Evolutionary conservation across 1,139 yeast species (phyloP).

Genomic region (Scheffersomyces illinoinensis): DNA sequence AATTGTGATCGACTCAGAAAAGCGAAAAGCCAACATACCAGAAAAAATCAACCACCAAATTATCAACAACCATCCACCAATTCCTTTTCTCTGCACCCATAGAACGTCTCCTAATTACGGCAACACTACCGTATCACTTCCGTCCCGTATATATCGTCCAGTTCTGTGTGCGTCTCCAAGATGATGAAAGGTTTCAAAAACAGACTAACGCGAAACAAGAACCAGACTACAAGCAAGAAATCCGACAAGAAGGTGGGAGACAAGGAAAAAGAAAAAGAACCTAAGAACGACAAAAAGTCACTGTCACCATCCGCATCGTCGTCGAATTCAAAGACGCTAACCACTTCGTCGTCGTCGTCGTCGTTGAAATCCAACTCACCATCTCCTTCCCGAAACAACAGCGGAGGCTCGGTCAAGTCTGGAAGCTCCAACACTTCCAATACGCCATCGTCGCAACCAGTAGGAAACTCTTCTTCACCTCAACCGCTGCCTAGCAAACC

Average conservation of each 20-base stretch:
- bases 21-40: not conserved
- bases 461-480: slow-evolving; percentile 9
- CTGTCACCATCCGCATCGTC: slow-evolving; percentile 10
- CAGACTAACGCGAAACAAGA: slow-evolving; percentile 47
- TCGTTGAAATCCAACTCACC: slow-evolving; percentile 35
- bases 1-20: not conserved
- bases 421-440: slow-evolving; percentile 15
- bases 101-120: not conserved
- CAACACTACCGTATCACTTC: not conserved
- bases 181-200: slow-evolving; percentile 57
- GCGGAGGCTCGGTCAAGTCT: slow-evolving; percentile 31
- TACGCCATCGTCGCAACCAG: slow-evolving; percentile 6
- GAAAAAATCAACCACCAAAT: not conserved
- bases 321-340: slow-evolving; percentile 5
- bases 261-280: slow-evolving; percentile 17
- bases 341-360: slow-evolving; percentile 13
- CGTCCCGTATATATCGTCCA: not conserved
- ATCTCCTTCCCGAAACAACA: slow-evolving; percentile 35
- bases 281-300: slow-evolving; percentile 12
- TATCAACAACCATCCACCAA: not conserved
- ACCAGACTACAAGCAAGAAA: slow-evolving; percentile 40
- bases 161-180: slow-evolving; percentile 13
- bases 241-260: slow-evolving; percentile 28
- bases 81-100: not conserved
- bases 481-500: slow-evolving; percentile 13